Conservation (phyloP, 129 eudicot species). For the Helichrysum umbraculigerum region DNA sequence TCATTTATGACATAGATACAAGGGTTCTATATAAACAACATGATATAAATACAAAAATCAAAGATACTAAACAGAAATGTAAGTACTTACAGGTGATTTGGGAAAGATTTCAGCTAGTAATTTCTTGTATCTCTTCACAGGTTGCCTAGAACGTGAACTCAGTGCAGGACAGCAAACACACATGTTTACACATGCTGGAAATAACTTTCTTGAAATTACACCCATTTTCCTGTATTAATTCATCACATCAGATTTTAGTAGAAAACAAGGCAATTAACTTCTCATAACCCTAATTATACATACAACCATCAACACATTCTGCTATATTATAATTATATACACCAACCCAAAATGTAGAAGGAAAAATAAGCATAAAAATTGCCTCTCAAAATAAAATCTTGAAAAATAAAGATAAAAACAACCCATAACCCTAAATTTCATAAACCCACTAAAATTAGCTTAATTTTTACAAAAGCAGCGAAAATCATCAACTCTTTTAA, state of each 20-base stretch:
- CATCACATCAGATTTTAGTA: not conserved
- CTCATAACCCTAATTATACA: not conserved
- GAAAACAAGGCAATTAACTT: constrained; percentile 10
- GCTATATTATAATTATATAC: not conserved
- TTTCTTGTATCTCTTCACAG: constrained; percentile 93
- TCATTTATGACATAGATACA: not conserved
- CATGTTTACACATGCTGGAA: constrained; percentile 97
- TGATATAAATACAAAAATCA: not conserved
- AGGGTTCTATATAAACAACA: not conserved
- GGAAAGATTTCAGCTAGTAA: constrained; percentile 86
- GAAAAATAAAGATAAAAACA: not conserved
- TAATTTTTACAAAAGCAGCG: not conserved
- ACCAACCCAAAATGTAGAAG: not conserved
- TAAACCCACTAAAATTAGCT: not conserved
- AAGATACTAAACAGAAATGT: constrained; percentile 6
- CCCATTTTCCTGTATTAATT: constrained; percentile 67
- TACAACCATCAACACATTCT: not conserved
- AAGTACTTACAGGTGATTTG: constrained; percentile 75
- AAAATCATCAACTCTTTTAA: not conserved
- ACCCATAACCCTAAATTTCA: constrained; percentile 16
- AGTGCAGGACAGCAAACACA: constrained; percentile 96
- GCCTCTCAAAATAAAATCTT: not conserved
- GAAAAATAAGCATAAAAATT: not conserved
- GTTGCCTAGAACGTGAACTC: constrained; percentile 89
- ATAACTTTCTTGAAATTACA: constrained; percentile 77